Percentiles rank a stretch among this genome's conserved stretches.
phyloP scores from a whole-genome alignment of 129 eudicot species.

The Scalesia atractyloides region DNA sequence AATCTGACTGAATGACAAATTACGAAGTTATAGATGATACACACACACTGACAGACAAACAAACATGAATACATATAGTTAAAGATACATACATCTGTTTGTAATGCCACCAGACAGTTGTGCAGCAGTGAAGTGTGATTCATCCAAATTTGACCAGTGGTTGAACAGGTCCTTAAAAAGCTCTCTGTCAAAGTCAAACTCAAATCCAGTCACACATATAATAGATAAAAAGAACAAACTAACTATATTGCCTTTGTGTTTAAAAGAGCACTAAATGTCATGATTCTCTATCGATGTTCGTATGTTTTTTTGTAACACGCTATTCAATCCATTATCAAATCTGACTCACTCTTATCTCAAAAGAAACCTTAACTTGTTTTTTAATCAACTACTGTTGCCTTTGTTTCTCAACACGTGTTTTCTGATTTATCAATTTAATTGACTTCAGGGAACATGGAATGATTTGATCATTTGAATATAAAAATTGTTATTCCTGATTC shows the following conservation, averaged over 20 bases:
- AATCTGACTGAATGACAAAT: not conserved
- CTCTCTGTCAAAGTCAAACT: slow-evolving; percentile 48
- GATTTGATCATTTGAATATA: slow-evolving; percentile 1
- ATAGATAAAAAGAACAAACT: slow-evolving; percentile 1
- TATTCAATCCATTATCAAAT: too few relatives aligned
- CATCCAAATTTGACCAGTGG: slow-evolving; percentile 79
- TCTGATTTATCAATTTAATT: not conserved
- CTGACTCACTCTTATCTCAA: too few relatives aligned
- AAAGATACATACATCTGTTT: slow-evolving; percentile 60
- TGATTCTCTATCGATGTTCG: too few relatives aligned
- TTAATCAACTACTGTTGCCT: not conserved
- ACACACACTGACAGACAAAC: not conserved
- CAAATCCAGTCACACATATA: slow-evolving; percentile 22
- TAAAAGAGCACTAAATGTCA: too few relatives aligned
- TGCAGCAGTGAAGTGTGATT: slow-evolving; percentile 58
- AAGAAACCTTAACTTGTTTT: slow-evolving; percentile 1
- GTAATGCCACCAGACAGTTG: slow-evolving; percentile 93
- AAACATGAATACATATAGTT: slow-evolving; percentile 1
- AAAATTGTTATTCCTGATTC: not conserved
- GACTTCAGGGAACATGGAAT: slow-evolving; percentile 11
- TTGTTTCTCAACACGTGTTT: not conserved
- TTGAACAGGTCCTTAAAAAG: slow-evolving; percentile 85
- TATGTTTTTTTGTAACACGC: too few relatives aligned
- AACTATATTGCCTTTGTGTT: not conserved
- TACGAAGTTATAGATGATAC: not conserved